Base-by-base conservation (phyloP, 2,329 filamentous ascomycete species). In the Fusarium incarnatum region DNA sequence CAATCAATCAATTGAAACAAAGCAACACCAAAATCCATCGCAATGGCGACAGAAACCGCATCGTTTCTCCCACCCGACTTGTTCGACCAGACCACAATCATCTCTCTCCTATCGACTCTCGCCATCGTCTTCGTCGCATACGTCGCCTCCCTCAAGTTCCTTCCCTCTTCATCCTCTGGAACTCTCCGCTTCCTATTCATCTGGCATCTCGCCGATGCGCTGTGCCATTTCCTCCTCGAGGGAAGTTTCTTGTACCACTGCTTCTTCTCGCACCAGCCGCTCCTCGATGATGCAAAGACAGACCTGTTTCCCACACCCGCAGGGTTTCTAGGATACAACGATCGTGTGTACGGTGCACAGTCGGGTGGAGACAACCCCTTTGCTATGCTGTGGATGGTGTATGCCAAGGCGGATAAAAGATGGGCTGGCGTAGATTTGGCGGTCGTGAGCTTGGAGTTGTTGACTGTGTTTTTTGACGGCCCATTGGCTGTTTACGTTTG, bases 121-220 rank as follows among this genome's bases (percentile, higher is more conserved):
- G 82, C 82, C 70, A 85, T 91, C 70, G 80, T 82, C 64, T 75
- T 79, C 56, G 76, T 81, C 58, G 86, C 87, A 56, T 87, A 88
- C 76, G 71, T 70, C 25, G 74, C 83, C 23, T 89, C 88, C 12
- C 81, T 81, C 30, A 73, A 68, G 50, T 80, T 82, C 23, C 81
- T 88, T 23, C 78, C 90, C 6, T 77, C 81, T 20, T 76, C 83
- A 2, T 83, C 89, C 13, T 81, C 87, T 2, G 78, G 82, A 40
- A 87, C 89, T 54, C 85, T 86, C 59, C 93, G 94, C 67, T 83
- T 92, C 77, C 89, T 98, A 70, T 97, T 97, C 86, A 88, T 97
- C 81, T 98, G 95, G 95, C 94, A 98, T 83, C 87, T 93, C 40
- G 97, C 97, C 82, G 94, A 98, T 80, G 93, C 93, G 32, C 87